Conservation (phyloP, 129 eudicot species). For the Pulicaria dysenterica region DNA sequence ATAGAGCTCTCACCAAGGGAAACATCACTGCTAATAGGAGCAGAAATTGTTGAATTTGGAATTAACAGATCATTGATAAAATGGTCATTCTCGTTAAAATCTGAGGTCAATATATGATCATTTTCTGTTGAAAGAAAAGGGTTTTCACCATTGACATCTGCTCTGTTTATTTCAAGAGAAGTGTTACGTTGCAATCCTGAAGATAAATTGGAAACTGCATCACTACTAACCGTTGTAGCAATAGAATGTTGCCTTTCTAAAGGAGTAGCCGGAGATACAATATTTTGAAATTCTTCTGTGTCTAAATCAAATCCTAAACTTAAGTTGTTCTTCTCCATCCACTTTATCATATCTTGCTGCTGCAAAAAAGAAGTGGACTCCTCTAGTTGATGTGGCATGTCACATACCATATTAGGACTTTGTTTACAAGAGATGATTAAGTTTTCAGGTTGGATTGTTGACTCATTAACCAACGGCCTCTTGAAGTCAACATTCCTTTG, state of each 20-base stretch:
- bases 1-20: constrained; percentile 21
- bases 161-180: constrained; percentile 1
- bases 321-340: constrained; percentile 31
- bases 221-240: constrained; percentile 26
- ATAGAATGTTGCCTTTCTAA: constrained; percentile 28
- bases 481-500: constrained; percentile 16
- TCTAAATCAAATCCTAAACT: constrained; percentile 12
- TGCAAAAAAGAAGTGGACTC: constrained; percentile 24
- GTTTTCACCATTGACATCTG: too few relatives aligned
- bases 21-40: constrained; percentile 23
- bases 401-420: not conserved
- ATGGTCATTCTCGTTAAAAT: constrained; percentile 15
- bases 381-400: too few relatives aligned
- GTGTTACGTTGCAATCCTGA: not conserved
- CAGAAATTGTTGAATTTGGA: constrained; percentile 26
- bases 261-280: constrained; percentile 32
- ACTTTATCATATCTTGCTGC: constrained; percentile 28
- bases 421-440: not conserved
- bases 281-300: constrained; percentile 7
- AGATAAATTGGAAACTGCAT: constrained; percentile 5
- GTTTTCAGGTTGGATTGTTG: constrained; percentile 30
- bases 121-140: not conserved
- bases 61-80: constrained; percentile 20
- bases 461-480: constrained; percentile 12
- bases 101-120: too few relatives aligned